These are phyloP conservation scores for Tuber aestivum DNA, from an alignment of 495 filamentous ascomycete genomes.

Conservation along the genomic window DNA sequence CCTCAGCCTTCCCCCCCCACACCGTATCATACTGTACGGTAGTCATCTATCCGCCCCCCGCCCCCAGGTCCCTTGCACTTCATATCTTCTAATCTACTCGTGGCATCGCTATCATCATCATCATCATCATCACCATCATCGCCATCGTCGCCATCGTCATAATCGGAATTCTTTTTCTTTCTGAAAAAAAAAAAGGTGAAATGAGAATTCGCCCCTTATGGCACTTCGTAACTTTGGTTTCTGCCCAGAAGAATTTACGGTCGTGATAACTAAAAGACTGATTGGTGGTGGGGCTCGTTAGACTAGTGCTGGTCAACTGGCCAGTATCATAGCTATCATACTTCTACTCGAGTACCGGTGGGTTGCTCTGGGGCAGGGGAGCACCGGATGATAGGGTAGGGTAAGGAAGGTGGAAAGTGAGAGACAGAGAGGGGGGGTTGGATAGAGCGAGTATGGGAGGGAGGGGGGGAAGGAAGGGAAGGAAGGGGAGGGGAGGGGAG, in stretches of 20 bases:
- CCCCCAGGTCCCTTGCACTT: neutral
- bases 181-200: too few species aligned
- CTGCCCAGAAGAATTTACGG: neutral
- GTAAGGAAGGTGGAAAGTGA: neutral
- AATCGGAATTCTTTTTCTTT: too few species aligned
- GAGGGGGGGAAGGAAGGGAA: neutral
- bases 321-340: too few species aligned
- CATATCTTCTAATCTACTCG: too few species aligned
- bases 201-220: neutral
- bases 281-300: neutral
- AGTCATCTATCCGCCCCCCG: neutral
- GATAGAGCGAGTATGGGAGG: neutral
- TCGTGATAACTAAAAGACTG: neutral
- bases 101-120: too few species aligned
- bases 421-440: neutral
- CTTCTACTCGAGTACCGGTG: too few species aligned
- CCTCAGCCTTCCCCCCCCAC: too few species aligned
- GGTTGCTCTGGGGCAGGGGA: neutral
- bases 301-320: too few species aligned
- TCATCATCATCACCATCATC: too few species aligned
- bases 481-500: neutral
- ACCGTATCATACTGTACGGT: too few species aligned
- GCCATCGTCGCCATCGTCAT: too few species aligned
- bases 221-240: neutral
- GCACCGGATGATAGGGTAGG: too few species aligned